Percentiles rank a stretch among this genome's conserved stretches.
Evolutionary conservation across 2,329 filamentous ascomycete species (phyloP).

Genomic region (Paraphoma chrysanthemicola): DNA sequence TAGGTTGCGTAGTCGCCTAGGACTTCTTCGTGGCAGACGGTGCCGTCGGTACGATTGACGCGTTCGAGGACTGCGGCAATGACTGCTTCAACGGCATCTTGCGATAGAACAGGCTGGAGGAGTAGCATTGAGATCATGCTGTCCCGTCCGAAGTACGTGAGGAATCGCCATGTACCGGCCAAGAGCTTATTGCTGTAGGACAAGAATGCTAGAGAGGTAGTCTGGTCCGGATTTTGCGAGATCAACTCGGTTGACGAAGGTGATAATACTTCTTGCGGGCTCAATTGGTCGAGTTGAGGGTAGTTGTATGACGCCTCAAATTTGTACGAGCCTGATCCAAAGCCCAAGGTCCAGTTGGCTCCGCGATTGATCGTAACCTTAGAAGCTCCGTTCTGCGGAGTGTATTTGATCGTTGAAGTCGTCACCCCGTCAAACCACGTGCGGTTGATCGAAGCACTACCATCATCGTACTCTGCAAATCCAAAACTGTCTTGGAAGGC

Average conservation of each 20-base stretch:
- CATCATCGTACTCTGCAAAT: conserved; percentile 48
- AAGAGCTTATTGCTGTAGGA: conserved; percentile 69
- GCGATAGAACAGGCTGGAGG: conserved; percentile 64
- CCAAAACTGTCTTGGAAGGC: conserved; percentile 63
- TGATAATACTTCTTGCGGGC: conserved; percentile 59
- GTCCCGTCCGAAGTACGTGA: conserved; percentile 72
- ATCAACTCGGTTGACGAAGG: conserved; percentile 56
- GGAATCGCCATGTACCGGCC: conserved; percentile 70
- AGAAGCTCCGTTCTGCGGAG: conserved; percentile 26
- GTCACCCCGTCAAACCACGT: conserved; percentile 70
- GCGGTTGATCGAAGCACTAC: conserved; percentile 58
- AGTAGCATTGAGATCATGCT: conserved; percentile 68
- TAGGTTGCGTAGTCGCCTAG: conserved; percentile 71
- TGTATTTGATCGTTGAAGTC: conserved; percentile 60
- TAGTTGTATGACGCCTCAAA: conserved; percentile 69
- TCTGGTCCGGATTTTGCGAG: conserved; percentile 54
- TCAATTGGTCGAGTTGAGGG: conserved; percentile 65
- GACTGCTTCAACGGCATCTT: conserved; percentile 66
- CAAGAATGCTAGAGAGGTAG: conserved; percentile 65
- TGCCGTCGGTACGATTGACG: conserved; percentile 66
- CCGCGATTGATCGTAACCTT: conserved; percentile 17
- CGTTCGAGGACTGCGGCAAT: conserved; percentile 67
- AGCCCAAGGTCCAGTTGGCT: conserved; percentile 52
- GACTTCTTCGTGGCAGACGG: conserved; percentile 69
- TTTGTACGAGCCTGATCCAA: conserved; percentile 62